Conservation (phyloP, 2,329 filamentous ascomycete species). For the Blastomyces percursus region DNA sequence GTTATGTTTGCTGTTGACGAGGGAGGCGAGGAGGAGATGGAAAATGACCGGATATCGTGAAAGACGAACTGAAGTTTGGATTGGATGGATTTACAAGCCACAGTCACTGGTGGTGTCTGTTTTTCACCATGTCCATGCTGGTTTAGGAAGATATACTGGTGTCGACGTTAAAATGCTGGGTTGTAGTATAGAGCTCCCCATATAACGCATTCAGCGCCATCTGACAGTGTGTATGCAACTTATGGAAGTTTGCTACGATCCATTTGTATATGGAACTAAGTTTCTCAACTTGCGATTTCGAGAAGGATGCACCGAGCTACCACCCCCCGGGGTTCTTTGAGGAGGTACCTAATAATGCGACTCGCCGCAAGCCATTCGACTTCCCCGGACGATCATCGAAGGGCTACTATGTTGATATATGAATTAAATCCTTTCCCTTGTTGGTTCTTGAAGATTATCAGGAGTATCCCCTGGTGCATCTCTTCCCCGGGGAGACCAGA, state of each 20-base stretch:
- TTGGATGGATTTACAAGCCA: not conserved
- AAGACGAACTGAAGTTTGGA: not conserved
- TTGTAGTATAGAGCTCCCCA: not conserved
- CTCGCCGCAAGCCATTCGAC: not conserved
- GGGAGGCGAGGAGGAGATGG: constrained; percentile 14
- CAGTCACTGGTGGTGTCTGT: not conserved
- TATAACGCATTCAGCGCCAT: not conserved
- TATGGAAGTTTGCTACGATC: not conserved
- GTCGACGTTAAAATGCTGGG: not conserved
- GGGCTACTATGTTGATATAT: not conserved
- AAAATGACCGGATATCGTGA: not conserved
- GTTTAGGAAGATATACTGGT: not conserved
- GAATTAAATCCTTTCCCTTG: not conserved
- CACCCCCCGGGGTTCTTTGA: not conserved
- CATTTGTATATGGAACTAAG: not conserved
- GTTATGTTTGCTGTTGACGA: constrained; percentile 46
- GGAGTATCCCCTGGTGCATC: not conserved
- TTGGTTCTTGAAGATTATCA: not conserved
- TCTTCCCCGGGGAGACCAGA: not conserved
- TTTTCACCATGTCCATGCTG: not conserved
- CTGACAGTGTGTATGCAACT: not conserved
- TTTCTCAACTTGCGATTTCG: not conserved
- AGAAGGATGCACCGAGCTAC: not conserved
- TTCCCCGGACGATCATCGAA: not conserved
- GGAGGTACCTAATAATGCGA: not conserved